Evolutionary conservation across 2,329 filamentous ascomycete species (phyloP).

Genomic region (Neonectria sp.): DNA sequence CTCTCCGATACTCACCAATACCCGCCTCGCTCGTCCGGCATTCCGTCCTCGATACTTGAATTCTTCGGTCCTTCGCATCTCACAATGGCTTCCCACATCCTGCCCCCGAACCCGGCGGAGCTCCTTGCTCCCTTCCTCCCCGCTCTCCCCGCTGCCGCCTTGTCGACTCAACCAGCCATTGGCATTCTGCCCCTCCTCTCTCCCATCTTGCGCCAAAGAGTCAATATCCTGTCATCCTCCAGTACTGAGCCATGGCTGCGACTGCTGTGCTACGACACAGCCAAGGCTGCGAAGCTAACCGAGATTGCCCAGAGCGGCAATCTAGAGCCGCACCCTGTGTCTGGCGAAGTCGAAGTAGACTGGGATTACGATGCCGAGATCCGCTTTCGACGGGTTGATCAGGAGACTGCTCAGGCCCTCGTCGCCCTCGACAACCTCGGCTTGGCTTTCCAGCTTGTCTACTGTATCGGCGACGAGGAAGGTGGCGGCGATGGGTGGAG

Average conservation of each 20-base stretch:
- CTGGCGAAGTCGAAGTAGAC: conserved; percentile 84
- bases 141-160: conserved; percentile 71
- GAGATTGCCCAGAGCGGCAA: conserved; percentile 73
- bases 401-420: conserved; percentile 81
- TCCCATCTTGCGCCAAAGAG: conserved; percentile 76
- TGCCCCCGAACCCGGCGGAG: conserved; percentile 61
- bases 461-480: conserved; percentile 76
- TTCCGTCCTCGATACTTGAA: not conserved
- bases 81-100: conserved; percentile 52
- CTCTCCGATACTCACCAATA: conserved; percentile 9
- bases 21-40: not conserved
- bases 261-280: conserved; percentile 78
- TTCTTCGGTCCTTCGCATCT: conserved; percentile 17
- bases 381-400: conserved; percentile 78
- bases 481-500: conserved; percentile 77
- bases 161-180: conserved; percentile 70
- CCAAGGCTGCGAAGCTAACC: conserved; percentile 70
- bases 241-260: conserved; percentile 80
- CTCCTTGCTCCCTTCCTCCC: conserved; percentile 72
- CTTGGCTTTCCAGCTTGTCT: conserved; percentile 77
- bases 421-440: conserved; percentile 74
- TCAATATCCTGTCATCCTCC: conserved; percentile 74
- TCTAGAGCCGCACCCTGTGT: conserved; percentile 85
- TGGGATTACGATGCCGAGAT: conserved; percentile 75
- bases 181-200: conserved; percentile 73